Conservation (phyloP, 305 asterid species). For the Solanum chacoense region DNA sequence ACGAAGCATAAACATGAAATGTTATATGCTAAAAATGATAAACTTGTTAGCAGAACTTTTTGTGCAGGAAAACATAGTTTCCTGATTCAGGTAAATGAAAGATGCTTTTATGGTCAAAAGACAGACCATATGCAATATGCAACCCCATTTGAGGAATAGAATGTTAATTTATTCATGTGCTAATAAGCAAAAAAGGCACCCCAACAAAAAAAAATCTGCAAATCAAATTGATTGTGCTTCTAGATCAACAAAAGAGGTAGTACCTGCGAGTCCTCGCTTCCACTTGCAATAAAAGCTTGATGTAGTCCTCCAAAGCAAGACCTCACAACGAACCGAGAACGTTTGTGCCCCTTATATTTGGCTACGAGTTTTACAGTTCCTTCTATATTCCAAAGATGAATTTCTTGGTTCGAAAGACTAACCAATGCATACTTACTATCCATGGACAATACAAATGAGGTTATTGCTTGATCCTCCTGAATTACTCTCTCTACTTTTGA, state of each 20-base stretch:
- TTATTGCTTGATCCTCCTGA: constrained; percentile 58
- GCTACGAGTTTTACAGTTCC: constrained; percentile 33
- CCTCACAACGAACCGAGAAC: constrained; percentile 55
- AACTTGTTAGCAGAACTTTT: not conserved
- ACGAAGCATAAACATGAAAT: constrained; percentile 1
- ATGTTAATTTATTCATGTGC: not conserved
- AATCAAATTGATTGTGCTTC: not conserved
- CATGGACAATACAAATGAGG: constrained; percentile 60
- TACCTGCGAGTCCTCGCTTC: constrained; percentile 94
- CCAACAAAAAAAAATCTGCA: not conserved
- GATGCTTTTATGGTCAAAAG: not conserved
- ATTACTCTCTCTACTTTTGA: constrained; percentile 46
- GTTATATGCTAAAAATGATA: not conserved
- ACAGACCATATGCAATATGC: not conserved
- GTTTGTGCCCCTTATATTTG: constrained; percentile 69
- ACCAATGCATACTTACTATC: constrained; percentile 62
- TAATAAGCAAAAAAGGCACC: not conserved
- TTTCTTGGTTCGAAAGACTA: constrained; percentile 55
- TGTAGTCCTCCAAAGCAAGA: constrained; percentile 78
- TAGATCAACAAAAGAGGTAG: not conserved
- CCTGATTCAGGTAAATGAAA: not conserved
- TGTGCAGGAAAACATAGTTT: not conserved
- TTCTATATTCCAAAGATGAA: constrained; percentile 70
- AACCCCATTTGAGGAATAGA: not conserved
- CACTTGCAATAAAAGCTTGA: constrained; percentile 73